A percentile compares a stretch with the other conserved stretches of the same genome.
Conservation (phyloP, 2,329 filamentous ascomycete genomes). For the Pseudophaeomoniella oleicola region DNA sequence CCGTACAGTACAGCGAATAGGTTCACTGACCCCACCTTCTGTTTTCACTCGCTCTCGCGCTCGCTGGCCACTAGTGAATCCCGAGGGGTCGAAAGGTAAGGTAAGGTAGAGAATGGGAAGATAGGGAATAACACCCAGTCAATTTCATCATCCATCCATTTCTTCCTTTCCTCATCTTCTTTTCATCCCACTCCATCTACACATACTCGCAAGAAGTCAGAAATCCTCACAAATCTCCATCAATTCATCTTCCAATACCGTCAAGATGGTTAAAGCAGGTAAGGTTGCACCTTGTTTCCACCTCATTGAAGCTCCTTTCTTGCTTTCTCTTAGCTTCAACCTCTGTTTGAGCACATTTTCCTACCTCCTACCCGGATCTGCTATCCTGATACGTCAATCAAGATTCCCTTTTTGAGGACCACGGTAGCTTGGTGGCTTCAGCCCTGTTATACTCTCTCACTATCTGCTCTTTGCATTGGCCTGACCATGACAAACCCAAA, state of each 20-base stretch:
- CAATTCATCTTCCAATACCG: conserved; percentile 20
- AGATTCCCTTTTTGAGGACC: not conserved
- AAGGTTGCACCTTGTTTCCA: conserved; percentile 27
- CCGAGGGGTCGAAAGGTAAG: too few species aligned
- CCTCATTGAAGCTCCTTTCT: not conserved
- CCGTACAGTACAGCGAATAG: too few species aligned
- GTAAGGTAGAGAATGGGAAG: too few species aligned
- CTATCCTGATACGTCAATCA: too few species aligned
- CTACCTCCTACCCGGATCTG: too few species aligned
- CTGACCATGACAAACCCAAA: not conserved
- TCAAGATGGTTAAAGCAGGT: conserved; percentile 99
- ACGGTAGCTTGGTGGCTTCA: not conserved
- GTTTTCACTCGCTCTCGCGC: too few species aligned
- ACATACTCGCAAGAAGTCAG: too few species aligned
- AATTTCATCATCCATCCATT: not conserved
- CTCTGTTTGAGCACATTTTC: not conserved
- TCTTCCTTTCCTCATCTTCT: not conserved
- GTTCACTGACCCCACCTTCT: too few species aligned
- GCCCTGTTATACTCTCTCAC: conserved; percentile 1
- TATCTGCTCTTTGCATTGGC: not conserved
- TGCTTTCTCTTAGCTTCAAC: not conserved
- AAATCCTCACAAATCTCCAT: not conserved
- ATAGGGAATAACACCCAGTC: too few species aligned
- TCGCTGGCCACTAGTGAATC: too few species aligned
- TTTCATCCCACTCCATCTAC: not conserved